A percentile compares a stretch with the other conserved stretches of the same genome.
Evolutionary conservation across 441 rosid species (phyloP).

Genomic region (Corymbia citriodora): DNA sequence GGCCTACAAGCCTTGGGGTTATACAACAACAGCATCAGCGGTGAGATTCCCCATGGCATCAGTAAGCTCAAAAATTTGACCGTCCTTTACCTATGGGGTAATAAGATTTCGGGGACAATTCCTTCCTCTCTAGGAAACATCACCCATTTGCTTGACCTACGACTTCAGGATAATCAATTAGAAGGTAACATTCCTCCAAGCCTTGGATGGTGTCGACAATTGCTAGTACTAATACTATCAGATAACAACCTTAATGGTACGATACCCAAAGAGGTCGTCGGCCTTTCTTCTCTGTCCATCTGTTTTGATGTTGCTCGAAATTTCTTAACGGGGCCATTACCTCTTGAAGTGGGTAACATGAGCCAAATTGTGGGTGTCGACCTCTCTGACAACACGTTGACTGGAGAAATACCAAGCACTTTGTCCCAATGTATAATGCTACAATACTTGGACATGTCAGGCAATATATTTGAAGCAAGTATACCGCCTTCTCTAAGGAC

Average conservation of each 20-base stretch:
- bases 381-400: not conserved
- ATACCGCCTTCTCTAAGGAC: constrained; percentile 23
- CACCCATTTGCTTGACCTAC: not conserved
- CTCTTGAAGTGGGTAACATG: not conserved
- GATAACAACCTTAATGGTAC: constrained; percentile 16
- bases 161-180: constrained; percentile 13
- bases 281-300: constrained; percentile 12
- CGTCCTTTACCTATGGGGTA: constrained; percentile 4
- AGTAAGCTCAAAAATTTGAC: constrained; percentile 21
- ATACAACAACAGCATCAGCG: constrained; percentile 10
- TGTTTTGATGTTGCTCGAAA: constrained; percentile 17
- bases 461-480: constrained; percentile 22
- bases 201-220: constrained; percentile 16
- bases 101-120: constrained; percentile 25
- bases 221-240: constrained; percentile 6
- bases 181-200: constrained; percentile 29
- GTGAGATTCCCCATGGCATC: constrained; percentile 17
- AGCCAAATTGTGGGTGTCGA: not conserved
- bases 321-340: not conserved
- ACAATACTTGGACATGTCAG: constrained; percentile 16
- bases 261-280: constrained; percentile 21
- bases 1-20: not conserved
- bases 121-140: constrained; percentile 28
- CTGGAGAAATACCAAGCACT: not conserved
- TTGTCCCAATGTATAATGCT: not conserved